Conservation (phyloP, 73 alveolate genomes). For the Paramecium caudatum region DNA sequence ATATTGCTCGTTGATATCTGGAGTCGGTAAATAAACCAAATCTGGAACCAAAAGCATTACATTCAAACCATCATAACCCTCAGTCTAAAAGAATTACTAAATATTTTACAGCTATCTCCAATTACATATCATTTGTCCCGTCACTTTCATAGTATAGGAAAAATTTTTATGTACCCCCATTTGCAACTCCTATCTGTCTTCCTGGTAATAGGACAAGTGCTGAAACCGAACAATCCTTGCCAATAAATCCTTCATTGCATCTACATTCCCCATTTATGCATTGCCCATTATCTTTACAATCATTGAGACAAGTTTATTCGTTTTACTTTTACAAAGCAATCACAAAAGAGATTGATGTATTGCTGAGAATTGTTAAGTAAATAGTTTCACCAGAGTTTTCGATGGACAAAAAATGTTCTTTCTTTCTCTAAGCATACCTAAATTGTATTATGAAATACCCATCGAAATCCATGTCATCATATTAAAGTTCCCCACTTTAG, state of each 20-base stretch:
- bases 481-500: background rate
- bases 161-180: too few species aligned
- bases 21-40: slow-evolving; percentile 10
- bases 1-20: background rate
- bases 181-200: too few species aligned
- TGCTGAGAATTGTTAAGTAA: background rate
- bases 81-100: background rate
- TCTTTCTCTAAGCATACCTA: background rate
- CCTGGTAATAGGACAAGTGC: too few species aligned
- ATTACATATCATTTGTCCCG: background rate
- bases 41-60: background rate
- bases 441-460: background rate
- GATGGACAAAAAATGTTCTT: background rate
- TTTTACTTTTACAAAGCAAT: background rate
- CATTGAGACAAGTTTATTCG: background rate
- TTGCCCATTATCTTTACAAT: background rate
- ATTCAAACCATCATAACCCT: background rate
- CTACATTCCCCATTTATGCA: background rate
- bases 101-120: slow-evolving; percentile 4
- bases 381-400: background rate
- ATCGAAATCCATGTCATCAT: slow-evolving; percentile 33
- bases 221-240: background rate
- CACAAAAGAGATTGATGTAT: background rate
- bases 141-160: background rate
- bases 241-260: background rate